Percentiles rank a stretch among this genome's conserved stretches.
Conservation (phyloP, 768 basidiomycete genomes). For the Lyophyllum shimeji region DNA sequence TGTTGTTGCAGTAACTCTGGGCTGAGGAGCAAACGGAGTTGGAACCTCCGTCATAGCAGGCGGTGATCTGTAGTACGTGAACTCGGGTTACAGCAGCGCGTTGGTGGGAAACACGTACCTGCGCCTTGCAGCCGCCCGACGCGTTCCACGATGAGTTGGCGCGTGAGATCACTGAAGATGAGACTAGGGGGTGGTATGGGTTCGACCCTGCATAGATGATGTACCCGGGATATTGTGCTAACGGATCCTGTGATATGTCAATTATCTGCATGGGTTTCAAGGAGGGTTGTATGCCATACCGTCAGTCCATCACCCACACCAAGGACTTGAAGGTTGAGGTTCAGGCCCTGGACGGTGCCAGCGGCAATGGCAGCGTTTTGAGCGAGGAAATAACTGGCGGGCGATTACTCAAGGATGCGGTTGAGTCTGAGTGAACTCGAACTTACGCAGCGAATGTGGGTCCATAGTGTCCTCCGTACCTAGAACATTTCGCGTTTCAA, state of each 20-base stretch:
- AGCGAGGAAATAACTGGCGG: conserved; percentile 47
- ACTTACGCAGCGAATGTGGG: conserved; percentile 60
- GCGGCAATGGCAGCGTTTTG: conserved; percentile 58
- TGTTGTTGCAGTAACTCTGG: conserved; percentile 57
- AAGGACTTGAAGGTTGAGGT: conserved; percentile 60
- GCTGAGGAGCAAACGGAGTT: conserved; percentile 55
- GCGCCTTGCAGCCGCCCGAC: conserved; percentile 47
- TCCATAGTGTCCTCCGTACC: conserved; percentile 73
- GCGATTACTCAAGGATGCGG: background rate
- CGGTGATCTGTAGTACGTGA: conserved; percentile 42
- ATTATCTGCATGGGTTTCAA: background rate
- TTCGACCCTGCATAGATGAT: conserved; percentile 54
- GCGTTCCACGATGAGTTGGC: conserved; percentile 45
- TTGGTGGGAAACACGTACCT: conserved; percentile 28
- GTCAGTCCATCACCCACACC: conserved; percentile 65
- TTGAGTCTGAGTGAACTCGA: background rate
- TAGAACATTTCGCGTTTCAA: too few species aligned
- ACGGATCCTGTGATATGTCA: conserved; percentile 30
- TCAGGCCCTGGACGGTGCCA: conserved; percentile 42
- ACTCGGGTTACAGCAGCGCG: background rate
- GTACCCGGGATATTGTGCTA: conserved; percentile 59
- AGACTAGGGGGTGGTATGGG: conserved; percentile 56
- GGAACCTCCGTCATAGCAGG: conserved; percentile 48
- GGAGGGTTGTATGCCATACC: conserved; percentile 29
- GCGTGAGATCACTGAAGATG: conserved; percentile 33